Percentiles rank a stretch among this genome's conserved stretches.
Evolutionary conservation across 352 stramenopile genomes (phyloP).

Genomic region (Achlya hypogyna): DNA sequence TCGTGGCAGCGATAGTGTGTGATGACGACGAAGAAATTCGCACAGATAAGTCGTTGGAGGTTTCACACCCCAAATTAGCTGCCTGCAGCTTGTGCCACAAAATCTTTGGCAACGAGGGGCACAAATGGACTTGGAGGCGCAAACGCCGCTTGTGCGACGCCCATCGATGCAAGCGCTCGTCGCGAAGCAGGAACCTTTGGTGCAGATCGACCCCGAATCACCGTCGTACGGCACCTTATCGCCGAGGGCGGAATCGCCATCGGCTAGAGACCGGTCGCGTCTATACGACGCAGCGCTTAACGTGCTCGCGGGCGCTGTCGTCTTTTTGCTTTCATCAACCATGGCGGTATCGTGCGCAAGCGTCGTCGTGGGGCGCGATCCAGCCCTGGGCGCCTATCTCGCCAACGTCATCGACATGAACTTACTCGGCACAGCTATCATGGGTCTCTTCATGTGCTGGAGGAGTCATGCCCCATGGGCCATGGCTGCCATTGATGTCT

Average conservation of each 20-base stretch:
- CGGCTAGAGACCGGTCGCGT: background rate
- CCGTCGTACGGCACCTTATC: slow-evolving; percentile 3
- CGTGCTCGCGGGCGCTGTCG: slow-evolving; percentile 61
- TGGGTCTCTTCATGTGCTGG: slow-evolving; percentile 66
- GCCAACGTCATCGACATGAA: slow-evolving; percentile 82
- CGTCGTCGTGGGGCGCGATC: slow-evolving; percentile 61
- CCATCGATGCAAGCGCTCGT: background rate
- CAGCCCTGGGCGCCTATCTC: slow-evolving; percentile 46
- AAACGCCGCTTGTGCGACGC: background rate
- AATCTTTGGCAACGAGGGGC: background rate
- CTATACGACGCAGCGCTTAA: slow-evolving; percentile 40
- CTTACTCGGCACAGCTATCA: slow-evolving; percentile 52
- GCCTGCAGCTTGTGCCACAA: background rate
- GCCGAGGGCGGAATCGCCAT: background rate
- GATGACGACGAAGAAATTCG: background rate
- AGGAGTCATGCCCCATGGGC: slow-evolving; percentile 66
- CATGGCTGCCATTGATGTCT: slow-evolving; percentile 67
- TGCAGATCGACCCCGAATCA: background rate
- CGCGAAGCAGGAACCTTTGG: background rate
- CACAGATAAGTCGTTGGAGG: background rate
- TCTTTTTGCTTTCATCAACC: slow-evolving; percentile 68
- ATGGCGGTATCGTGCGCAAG: slow-evolving; percentile 70
- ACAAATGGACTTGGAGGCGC: background rate
- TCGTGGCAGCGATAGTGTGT: too few relatives aligned
- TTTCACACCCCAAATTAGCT: background rate